Base-by-base conservation (phyloP, 2,329 filamentous ascomycete genomes). In the Stachybotrys echinatus region DNA sequence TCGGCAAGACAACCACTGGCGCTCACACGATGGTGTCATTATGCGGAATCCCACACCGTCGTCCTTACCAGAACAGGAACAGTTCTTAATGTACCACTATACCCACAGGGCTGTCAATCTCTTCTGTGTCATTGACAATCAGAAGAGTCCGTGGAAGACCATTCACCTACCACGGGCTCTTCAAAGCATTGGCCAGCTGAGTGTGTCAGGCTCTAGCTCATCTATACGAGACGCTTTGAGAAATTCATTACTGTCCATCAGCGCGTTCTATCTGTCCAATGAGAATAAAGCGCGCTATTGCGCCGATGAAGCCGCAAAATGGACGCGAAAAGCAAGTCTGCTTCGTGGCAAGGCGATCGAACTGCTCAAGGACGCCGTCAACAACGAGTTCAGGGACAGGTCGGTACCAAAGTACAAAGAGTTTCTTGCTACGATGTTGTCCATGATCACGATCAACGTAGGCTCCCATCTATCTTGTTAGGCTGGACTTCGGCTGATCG, bases 381-480 rank as follows among this genome's bases (percentile, higher is more conserved):
- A 59, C 42, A 49, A 31, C 12, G 53, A 56, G 27, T 43, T 59
- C 2, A 49, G 54, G 8, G 22, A 48, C 0, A 23, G 47, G 2
- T 45, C 47, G 6, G 45, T 23, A 17, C 58, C 59, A 4, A 61
- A 58, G 23, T 62, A 62, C 20, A 62, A 62, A n/a, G 60, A 62
- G 17, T 58, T 59, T 19, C 45, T 62, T 2, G 60, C 60, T 1
- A 61, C 59, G 2, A 62, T 61, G 57, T 10, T 62, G 21, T 62
- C 59, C 2, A 62, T 62, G 59, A 57, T 62, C 14, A 55, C 58
- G 0, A 62, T 62, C 4, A 62, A 62, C 38, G 60, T 58, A 39
- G 38, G 47, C 37, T 19, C 7, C 5, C 10, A 5, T n/a, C 8
- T 20, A 6, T 17, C 27, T 5, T 44, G 6, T 19, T 23, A 46